These are phyloP conservation scores for Suillus subaureus DNA, from an alignment of 768 basidiomycete species.

Conservation along the genomic window DNA sequence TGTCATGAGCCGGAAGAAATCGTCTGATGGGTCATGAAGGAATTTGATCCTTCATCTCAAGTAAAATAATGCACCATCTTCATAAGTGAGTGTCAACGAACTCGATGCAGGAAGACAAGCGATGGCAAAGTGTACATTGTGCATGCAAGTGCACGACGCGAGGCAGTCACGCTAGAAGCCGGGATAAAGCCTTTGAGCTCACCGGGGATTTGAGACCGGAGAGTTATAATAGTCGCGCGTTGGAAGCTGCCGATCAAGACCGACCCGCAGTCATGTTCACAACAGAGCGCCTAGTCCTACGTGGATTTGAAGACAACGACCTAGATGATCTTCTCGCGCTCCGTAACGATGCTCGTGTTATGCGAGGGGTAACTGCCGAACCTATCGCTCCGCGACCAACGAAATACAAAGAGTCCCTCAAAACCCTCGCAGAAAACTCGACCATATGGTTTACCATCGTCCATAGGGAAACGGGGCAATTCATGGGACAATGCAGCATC, in stretches of 20 bases:
- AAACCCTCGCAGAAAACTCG: conserved; percentile 14
- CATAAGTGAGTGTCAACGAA: too few relatives aligned
- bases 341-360: conserved; percentile 26
- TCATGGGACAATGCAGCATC: conserved; percentile 24
- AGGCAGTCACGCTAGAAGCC: too few relatives aligned
- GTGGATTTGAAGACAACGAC: conserved; percentile 24
- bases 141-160: too few relatives aligned
- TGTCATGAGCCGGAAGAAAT: too few relatives aligned
- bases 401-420: conserved; percentile 18
- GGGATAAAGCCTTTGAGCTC: too few relatives aligned
- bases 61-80: too few relatives aligned
- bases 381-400: conserved; percentile 22
- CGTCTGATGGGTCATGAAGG: too few relatives aligned
- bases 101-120: too few relatives aligned
- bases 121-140: too few relatives aligned
- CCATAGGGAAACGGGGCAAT: conserved; percentile 21
- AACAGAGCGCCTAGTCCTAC: conserved; percentile 27
- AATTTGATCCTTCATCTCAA: too few relatives aligned
- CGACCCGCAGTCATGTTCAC: conserved; percentile 20
- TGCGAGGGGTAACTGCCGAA: conserved; percentile 19
- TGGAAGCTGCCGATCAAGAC: not conserved
- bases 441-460: conserved; percentile 25
- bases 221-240: not conserved
- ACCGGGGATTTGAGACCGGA: too few relatives aligned
- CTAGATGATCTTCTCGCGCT: conserved; percentile 21